Conservation (phyloP, 164 flowering plant species). For the Vitis cinerea region DNA sequence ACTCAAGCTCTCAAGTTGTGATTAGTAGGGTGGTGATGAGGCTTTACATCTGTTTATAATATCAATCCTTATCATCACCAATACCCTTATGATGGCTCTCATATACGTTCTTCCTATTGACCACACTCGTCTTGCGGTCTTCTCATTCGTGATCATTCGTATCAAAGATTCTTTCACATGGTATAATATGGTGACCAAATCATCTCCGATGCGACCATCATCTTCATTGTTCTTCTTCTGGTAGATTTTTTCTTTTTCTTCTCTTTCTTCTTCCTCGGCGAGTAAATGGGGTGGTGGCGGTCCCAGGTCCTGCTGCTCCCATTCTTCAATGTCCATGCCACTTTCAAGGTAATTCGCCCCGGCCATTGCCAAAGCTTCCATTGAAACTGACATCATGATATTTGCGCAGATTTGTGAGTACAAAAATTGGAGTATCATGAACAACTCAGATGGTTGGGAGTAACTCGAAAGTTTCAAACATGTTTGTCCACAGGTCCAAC, state of each 20-base stretch:
- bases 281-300: conserved; percentile 19
- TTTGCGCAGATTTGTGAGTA: background rate
- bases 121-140: background rate
- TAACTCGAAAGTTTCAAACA: no score
- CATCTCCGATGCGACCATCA: background rate
- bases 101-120: background rate
- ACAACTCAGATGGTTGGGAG: no score
- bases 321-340: conserved; percentile 18
- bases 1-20: no score
- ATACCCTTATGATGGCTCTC: background rate
- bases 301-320: conserved; percentile 20
- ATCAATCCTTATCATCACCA: background rate
- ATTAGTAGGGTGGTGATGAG: background rate
- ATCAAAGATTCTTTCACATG: no score
- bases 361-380: conserved; percentile 46
- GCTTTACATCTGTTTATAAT: background rate
- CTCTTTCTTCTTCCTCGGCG: conserved; percentile 13
- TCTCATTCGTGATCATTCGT: background rate
- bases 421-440: no score
- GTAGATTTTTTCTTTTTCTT: background rate
- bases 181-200: no score
- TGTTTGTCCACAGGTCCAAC: no score
- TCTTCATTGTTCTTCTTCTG: background rate
- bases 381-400: conserved; percentile 17
- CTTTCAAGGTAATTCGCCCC: conserved; percentile 21